Evolutionary conservation across 345 rosid species (phyloP).

Genomic region (Populus deltoides): DNA sequence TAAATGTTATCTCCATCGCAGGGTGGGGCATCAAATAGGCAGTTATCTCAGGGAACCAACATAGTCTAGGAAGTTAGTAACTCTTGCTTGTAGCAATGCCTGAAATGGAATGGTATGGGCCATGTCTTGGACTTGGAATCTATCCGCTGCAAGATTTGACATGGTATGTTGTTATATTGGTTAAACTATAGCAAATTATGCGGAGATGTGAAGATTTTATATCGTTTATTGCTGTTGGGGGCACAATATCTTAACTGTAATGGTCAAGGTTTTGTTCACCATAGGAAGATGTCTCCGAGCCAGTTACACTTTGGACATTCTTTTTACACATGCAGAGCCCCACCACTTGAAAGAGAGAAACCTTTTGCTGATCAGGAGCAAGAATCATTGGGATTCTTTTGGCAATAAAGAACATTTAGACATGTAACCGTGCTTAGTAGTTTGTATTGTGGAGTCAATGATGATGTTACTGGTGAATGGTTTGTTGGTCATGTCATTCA

Average conservation of each 20-base stretch:
- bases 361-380: not conserved
- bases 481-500: not conserved
- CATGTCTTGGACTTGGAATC: not conserved
- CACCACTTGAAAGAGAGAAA: not conserved
- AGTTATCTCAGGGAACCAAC: conserved; percentile 13
- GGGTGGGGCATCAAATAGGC: conserved; percentile 22
- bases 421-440: not conserved
- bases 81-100: not conserved
- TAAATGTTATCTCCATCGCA: not conserved
- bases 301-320: not conserved
- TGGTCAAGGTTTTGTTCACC: not conserved
- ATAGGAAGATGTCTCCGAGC: not conserved
- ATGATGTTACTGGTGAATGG: not conserved
- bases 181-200: not conserved
- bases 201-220: not conserved
- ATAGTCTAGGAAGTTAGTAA: not conserved
- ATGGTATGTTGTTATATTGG: not conserved
- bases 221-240: not conserved
- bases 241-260: not conserved
- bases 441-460: not conserved
- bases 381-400: not conserved
- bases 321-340: not conserved
- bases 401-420: not conserved
- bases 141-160: not conserved
- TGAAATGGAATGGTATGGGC: conserved; percentile 1